These are phyloP conservation scores for Scedosporium minutisporum DNA, from an alignment of 2,329 filamentous ascomycete species.

Conservation along the genomic window DNA sequence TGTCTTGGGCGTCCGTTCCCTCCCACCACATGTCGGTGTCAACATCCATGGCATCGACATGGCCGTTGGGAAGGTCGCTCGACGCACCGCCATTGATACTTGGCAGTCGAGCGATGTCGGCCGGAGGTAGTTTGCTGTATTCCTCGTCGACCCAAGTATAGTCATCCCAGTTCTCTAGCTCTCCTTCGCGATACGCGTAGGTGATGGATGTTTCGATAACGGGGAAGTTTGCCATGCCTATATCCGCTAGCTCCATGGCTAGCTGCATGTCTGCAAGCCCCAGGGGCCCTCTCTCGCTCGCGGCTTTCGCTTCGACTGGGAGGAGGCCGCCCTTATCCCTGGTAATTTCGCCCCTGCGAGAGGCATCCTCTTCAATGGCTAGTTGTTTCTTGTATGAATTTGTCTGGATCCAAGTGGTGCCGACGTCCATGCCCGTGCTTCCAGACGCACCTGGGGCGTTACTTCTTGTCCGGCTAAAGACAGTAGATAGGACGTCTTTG, in stretches of 20 bases:
- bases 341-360: constrained; percentile 61
- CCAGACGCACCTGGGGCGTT: constrained; percentile 56
- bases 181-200: constrained; percentile 64
- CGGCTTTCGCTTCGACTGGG: constrained; percentile 71
- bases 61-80: constrained; percentile 35
- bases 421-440: constrained; percentile 53
- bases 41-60: constrained; percentile 48
- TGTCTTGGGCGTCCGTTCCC: constrained; percentile 43
- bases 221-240: constrained; percentile 68
- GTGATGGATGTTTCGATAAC: constrained; percentile 62
- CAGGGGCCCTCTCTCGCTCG: constrained; percentile 60
- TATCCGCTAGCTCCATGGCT: constrained; percentile 65
- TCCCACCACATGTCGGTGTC: constrained; percentile 54
- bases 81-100: constrained; percentile 22
- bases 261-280: constrained; percentile 71
- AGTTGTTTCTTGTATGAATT: constrained; percentile 68
- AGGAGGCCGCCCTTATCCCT: constrained; percentile 69
- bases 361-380: constrained; percentile 63
- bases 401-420: constrained; percentile 66
- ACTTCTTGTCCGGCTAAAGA: constrained; percentile 54
- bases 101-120: constrained; percentile 21
- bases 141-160: constrained; percentile 42
- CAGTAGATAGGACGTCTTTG: constrained; percentile 53
- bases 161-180: constrained; percentile 58
- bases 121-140: constrained; percentile 14